Conservation (phyloP, 352 stramenopile species). For the Phytopythium delawarense region DNA sequence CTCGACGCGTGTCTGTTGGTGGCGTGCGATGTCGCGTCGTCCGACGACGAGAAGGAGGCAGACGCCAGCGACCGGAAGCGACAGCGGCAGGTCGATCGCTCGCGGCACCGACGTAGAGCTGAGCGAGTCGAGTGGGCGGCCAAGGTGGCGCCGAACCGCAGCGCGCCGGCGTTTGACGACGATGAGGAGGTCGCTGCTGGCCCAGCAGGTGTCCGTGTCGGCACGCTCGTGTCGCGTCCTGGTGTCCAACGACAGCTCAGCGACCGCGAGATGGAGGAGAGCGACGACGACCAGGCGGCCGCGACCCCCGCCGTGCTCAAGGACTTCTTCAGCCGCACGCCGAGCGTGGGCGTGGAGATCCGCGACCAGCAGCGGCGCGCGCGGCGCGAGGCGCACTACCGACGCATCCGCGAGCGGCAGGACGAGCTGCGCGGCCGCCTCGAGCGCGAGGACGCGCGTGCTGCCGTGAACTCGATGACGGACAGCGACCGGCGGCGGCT, state of each 20-base stretch:
- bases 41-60: constrained; percentile 13
- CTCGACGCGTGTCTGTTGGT: constrained; percentile 26
- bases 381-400: constrained; percentile 37
- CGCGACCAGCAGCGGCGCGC: constrained; percentile 36
- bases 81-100: background rate
- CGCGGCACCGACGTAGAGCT: background rate
- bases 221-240: background rate
- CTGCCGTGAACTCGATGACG: constrained; percentile 10
- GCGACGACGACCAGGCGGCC: constrained; percentile 9
- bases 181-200: background rate
- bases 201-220: background rate
- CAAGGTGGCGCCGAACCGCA: constrained; percentile 18
- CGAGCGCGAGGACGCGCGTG: constrained; percentile 4
- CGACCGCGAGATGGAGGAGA: background rate
- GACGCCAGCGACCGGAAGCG: background rate
- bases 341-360: constrained; percentile 28
- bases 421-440: constrained; percentile 33
- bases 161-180: constrained; percentile 2
- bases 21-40: constrained; percentile 25
- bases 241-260: background rate
- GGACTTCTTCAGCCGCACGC: constrained; percentile 54
- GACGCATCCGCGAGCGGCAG: constrained; percentile 38
- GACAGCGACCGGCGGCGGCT: constrained; percentile 17
- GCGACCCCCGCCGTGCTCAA: constrained; percentile 41
- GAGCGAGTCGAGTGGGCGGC: background rate